Base-by-base conservation (phyloP, 352 stramenopile genomes). In the Globisporangium middletonii region DNA sequence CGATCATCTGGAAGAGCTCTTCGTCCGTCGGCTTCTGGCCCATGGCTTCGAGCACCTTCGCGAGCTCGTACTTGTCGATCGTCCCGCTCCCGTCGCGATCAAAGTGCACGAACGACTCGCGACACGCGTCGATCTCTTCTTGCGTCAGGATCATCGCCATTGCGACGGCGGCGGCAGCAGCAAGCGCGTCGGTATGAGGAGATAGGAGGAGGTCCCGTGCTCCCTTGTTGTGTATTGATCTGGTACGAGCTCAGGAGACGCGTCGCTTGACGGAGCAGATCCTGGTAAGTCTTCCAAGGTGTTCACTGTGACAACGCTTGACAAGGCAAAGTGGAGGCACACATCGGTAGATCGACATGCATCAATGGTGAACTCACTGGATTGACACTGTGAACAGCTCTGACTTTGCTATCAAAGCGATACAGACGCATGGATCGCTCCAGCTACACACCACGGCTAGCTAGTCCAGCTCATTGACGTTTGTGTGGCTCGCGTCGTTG, bases 1-100 rank as follows among this genome's bases (percentile, higher is more conserved):
- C 92, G 65, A 98, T 98, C 90, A 98, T 96, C 66, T 98, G 92
- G 68, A 99, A 99, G 12, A 99, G 75, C 74, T 99, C 96, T 56
- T 99, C 95, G 63, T 99, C 96, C 0, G 92, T 99, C 0, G 93
- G 94, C 53, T 96, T 95, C 71, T 99, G 94, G 0, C 95, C 96
- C 92, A 99, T 99, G 27, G 92, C 93, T 69, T 99, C 95, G 37
- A 99, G 77, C 56, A 98, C 96, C 58, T 98, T 92, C 8, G 87
- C 75, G 33, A 98, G 72, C 63, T 98, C 79, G 55, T 92, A 89
- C 62, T 98, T 94, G 79, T 99, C 95, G 53, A 99, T 98, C 33
- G 90, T 98, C 15, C 96, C 83, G 37, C 79, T 94, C n/a, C 83
- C 76, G 67, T 98, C 96, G 63, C 96, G 98, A 65, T 99, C 96